Conservation (phyloP, 164 flowering plant genomes). For the Chloranthus sessilifolius region DNA sequence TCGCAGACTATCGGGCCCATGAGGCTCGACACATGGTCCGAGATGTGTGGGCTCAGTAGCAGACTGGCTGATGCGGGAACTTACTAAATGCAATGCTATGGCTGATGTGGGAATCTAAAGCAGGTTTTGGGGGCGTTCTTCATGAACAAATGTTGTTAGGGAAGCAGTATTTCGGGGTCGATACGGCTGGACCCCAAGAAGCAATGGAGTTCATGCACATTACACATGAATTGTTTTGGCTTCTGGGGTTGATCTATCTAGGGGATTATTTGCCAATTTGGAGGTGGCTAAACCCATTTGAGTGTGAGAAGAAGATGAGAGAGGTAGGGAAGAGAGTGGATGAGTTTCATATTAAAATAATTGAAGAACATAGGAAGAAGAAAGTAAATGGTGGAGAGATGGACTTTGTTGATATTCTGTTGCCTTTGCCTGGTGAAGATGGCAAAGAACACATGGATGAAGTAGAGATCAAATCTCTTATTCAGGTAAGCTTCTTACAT, state of each 20-base stretch:
- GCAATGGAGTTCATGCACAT: constrained; percentile 93
- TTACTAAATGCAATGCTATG: too few species aligned
- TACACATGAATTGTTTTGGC: constrained; percentile 81
- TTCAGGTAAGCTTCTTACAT: constrained; percentile 52
- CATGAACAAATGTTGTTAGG: constrained; percentile 98
- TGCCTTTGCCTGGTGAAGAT: constrained; percentile 94
- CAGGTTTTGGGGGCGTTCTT: constrained; percentile 88
- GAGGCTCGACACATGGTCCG: constrained; percentile 78
- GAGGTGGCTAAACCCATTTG: constrained; percentile 89
- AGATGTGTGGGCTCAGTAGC: constrained; percentile 49
- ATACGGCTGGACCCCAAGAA: constrained; percentile 61
- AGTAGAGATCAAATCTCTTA: constrained; percentile 79
- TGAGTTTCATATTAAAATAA: constrained; percentile 66
- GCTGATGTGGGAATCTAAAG: constrained; percentile 75
- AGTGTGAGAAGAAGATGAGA: constrained; percentile 88
- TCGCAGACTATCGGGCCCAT: constrained; percentile 55
- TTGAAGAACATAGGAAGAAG: constrained; percentile 71
- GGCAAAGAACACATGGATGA: constrained; percentile 85
- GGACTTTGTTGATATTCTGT: constrained; percentile 94
- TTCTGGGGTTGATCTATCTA: constrained; percentile 73
- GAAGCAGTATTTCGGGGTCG: constrained; percentile 81
- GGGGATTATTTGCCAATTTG: constrained; percentile 87
- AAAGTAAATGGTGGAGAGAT: constrained; percentile 19
- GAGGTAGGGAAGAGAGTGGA: constrained; percentile 87
- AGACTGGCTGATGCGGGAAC: constrained; percentile 25